Conservation (phyloP, 805 yeast species). For the Torulaspora quercuum region DNA sequence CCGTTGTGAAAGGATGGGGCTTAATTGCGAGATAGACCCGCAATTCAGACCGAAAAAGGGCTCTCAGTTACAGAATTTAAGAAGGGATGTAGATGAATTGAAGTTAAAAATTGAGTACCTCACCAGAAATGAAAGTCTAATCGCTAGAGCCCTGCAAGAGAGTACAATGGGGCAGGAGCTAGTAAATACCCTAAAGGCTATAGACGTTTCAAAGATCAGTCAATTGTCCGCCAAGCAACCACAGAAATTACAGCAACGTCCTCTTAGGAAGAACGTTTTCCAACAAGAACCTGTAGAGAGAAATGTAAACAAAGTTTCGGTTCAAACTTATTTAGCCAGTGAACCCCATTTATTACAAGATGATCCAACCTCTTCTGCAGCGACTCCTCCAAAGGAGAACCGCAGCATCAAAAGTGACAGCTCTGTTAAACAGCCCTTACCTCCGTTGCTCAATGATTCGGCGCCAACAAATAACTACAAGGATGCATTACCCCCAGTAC, state of each 20-base stretch:
- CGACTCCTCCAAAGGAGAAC: constrained; percentile 12
- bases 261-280: constrained; percentile 6
- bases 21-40: constrained; percentile 86
- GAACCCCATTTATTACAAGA: constrained; percentile 42
- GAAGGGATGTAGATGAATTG: constrained; percentile 81
- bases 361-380: constrained; percentile 30
- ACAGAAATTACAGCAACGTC: constrained; percentile 13
- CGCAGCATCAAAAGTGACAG: constrained; percentile 8
- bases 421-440: constrained; percentile 16
- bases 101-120: constrained; percentile 66
- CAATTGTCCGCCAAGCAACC: constrained; percentile 10
- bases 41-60: constrained; percentile 89
- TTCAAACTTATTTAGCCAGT: constrained; percentile 44
- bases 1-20: constrained; percentile 74
- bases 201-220: constrained; percentile 13
- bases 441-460: constrained; percentile 43
- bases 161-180: constrained; percentile 26
- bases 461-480: constrained; percentile 39
- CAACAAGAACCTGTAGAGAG: constrained; percentile 7
- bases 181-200: constrained; percentile 16
- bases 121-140: constrained; percentile 60
- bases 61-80: constrained; percentile 76
- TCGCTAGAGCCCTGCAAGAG: constrained; percentile 56
- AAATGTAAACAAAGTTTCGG: constrained; percentile 29
- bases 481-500: constrained; percentile 41